phyloP scores from a whole-genome alignment of 176 grass and related monocot species.

The Elaeis guineensis region DNA sequence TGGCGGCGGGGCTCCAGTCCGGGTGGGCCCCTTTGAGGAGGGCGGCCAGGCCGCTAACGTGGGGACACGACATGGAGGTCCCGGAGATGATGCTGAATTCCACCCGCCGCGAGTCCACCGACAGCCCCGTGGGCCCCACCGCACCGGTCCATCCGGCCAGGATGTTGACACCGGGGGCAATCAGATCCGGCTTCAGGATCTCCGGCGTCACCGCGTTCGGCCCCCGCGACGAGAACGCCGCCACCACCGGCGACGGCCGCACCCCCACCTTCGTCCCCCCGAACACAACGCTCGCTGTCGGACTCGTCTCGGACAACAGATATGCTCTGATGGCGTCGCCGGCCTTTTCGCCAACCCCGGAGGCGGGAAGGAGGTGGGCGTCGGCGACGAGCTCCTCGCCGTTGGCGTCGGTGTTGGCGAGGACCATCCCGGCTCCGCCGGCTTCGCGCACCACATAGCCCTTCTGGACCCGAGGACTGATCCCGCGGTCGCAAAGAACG shows the following conservation, averaged over 20 bases:
- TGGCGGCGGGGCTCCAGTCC: conserved; percentile 70
- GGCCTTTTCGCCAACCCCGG: conserved; percentile 46
- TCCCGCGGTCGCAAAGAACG: conserved; percentile 72
- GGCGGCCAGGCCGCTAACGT: conserved; percentile 70
- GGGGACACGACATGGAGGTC: conserved; percentile 90
- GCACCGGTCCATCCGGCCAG: conserved; percentile 72
- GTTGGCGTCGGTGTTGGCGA: conserved; percentile 73
- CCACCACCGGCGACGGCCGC: conserved; percentile 53
- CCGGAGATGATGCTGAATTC: conserved; percentile 87
- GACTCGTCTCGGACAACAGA: conserved; percentile 25
- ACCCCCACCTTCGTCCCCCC: conserved; percentile 61
- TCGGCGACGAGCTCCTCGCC: conserved; percentile 89
- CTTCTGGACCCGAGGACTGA: conserved; percentile 77
- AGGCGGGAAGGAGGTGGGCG: conserved; percentile 67
- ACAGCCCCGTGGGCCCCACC: conserved; percentile 57
- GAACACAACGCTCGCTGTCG: conserved; percentile 49
- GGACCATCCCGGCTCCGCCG: conserved; percentile 69
- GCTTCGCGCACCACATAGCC: conserved; percentile 64
- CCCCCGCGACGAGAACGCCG: conserved; percentile 79
- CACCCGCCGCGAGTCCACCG: conserved; percentile 43
- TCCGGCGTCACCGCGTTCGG: conserved; percentile 66
- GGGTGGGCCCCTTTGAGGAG: conserved; percentile 48
- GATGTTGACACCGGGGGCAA: conserved; percentile 82
- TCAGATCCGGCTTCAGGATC: conserved; percentile 73
- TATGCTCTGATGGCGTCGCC: conserved; percentile 52